Evolutionary conservation across 225 moss, liverwort and hornwort species (phyloP), one percentile per base, ranked within the genome.

Genomic region (Rhytidiadelphus loreus): DNA sequence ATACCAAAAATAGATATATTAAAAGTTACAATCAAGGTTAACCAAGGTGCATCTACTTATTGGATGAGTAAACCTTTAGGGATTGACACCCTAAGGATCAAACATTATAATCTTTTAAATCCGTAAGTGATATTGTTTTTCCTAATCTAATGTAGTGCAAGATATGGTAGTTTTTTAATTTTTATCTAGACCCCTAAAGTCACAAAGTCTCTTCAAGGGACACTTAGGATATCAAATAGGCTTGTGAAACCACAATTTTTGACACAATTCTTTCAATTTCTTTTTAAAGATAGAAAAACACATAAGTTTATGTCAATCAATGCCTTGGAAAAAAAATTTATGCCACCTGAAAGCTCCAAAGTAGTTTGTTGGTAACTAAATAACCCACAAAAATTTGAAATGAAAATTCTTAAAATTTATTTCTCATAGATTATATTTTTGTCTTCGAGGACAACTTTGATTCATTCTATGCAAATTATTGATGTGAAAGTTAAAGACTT

Each of bases 81-180:
- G 46, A 9, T 46, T 46, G 9, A 46, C 46, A 48, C 48, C 48
- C 9, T 11, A 3, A 46, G 7, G 46, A 46, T 46, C 46, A 46
- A 46, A 9, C 48, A 12, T 48, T 11, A 48, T 48, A 9, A 48
- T 9, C 9, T 11, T 48, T 48, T 46, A 8, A 48, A 11, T 48
- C 48, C 10, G 11, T 48, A 48, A 52, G 52, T 8, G 52, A 16
- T 52, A 52, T 5, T 52, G 52, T 53, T 55, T 22, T 33, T 3
- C 14, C 9, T 33, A 57, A n/a, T 57, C 28, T 17, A 25, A 13
- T 29, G 10, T n/a, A 33, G n/a, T 3, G 3, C 2, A 56, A n/a
- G 39, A 57, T 4, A 57, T n/a, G 2, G 18, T 0, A 1, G 7
- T 16, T 7, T 5, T 3, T n/a, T n/a, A n/a, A n/a, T 11, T 79